These are phyloP conservation scores for Nissolia schottii DNA, from an alignment of 306 rosid genomes.

Conservation along the genomic window DNA sequence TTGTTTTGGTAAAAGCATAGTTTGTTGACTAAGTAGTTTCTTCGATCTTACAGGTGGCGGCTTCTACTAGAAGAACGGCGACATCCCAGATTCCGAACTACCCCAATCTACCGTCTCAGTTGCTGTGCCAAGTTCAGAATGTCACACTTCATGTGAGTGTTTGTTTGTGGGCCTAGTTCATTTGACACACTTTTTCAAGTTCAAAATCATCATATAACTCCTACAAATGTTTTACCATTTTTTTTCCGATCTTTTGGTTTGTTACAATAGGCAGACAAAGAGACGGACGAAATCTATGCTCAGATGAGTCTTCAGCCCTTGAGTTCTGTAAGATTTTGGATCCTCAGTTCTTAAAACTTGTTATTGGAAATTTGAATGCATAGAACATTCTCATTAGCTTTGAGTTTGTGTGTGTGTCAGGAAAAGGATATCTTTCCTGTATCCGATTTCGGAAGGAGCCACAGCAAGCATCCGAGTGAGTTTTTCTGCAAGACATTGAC, in stretches of 20 bases:
- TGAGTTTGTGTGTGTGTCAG: slow-evolving; percentile 30
- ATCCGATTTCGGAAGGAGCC: slow-evolving; percentile 86
- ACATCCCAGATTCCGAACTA: slow-evolving; percentile 96
- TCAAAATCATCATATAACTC: background rate
- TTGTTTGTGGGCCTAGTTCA: background rate
- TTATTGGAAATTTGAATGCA: background rate
- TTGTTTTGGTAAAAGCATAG: background rate
- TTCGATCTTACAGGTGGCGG: slow-evolving; percentile 69
- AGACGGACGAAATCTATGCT: slow-evolving; percentile 91
- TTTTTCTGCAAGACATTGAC: slow-evolving; percentile 97
- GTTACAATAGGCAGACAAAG: slow-evolving; percentile 79
- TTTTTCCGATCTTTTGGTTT: slow-evolving; percentile 9
- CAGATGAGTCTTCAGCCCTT: slow-evolving; percentile 96
- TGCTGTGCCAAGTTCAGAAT: slow-evolving; percentile 87
- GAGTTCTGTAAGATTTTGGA: slow-evolving; percentile 68
- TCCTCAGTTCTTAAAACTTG: background rate
- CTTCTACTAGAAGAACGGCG: slow-evolving; percentile 82
- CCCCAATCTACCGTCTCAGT: slow-evolving; percentile 82
- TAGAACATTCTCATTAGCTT: slow-evolving; percentile 15
- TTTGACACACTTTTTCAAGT: background rate
- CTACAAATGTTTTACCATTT: background rate
- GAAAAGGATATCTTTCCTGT: slow-evolving; percentile 86
- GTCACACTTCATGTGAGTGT: slow-evolving; percentile 74
- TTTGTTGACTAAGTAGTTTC: background rate
- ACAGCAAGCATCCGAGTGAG: slow-evolving; percentile 86